phyloP scores from a whole-genome alignment of 192 early-diverging fungal genomes.

The Coemansia sp. region DNA sequence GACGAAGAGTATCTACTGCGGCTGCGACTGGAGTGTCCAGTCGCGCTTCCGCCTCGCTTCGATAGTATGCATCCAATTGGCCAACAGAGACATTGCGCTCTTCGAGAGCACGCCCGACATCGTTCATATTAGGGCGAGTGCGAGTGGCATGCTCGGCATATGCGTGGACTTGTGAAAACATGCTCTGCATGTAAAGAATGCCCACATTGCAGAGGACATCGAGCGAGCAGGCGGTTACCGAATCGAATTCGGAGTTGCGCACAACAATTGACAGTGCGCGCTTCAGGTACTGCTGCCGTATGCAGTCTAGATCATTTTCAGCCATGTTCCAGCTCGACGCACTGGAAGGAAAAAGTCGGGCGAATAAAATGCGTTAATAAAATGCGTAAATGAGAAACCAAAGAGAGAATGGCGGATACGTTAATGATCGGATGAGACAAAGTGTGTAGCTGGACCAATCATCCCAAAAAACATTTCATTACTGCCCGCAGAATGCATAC shows the following conservation, averaged over 20 bases:
- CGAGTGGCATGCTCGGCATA: conserved; percentile 50
- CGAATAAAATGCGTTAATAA: no score
- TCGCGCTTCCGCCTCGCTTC: conserved; percentile 4
- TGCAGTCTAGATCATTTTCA: conserved; percentile 9
- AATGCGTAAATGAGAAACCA: background rate
- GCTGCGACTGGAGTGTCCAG: conserved; percentile 7
- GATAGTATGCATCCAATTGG: conserved; percentile 29
- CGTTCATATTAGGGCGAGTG: conserved; percentile 50
- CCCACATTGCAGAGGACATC: conserved; percentile 36
- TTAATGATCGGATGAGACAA: background rate
- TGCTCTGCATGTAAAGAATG: conserved; percentile 42
- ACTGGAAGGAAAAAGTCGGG: background rate
- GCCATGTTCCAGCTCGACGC: conserved; percentile 8
- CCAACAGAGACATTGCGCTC: conserved; percentile 28
- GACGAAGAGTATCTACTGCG: conserved; percentile 11
- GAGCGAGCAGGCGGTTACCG: conserved; percentile 24
- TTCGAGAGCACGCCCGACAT: conserved; percentile 43
- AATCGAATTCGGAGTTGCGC: conserved; percentile 25
- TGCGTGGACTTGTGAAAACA: conserved; percentile 46
- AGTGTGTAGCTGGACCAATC: background rate
- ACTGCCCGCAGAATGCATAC: conserved; percentile 50
- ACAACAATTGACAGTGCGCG: conserved; percentile 37
- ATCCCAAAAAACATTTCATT: background rate
- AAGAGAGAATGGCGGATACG: background rate
- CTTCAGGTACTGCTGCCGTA: conserved; percentile 29